Evolutionary conservation across 345 rosid genomes (phyloP), one percentile per base, ranked within the genome.

Genomic region (Cardamine occulta): DNA sequence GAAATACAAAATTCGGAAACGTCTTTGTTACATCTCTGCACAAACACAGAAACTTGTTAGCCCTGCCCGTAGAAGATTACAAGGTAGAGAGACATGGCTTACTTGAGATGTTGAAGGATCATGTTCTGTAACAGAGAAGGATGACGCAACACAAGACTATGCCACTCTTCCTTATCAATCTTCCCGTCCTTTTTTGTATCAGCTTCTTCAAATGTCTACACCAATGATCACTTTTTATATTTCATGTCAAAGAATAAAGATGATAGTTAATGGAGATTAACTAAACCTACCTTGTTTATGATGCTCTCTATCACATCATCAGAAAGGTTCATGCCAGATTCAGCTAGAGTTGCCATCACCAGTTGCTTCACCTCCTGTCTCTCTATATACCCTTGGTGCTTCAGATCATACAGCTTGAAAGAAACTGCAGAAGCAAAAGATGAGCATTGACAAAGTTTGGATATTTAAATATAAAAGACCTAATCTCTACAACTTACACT

Each of bases 311-410:
- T 78, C 40, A 86, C 90, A 78, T 84, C 85, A 79, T 93, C 89
- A 14, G 92, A 80, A 68, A 93, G 83, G 59, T 89, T 88, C 89
- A 91, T 86, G 37, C 95, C 96, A 42, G 96, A 89, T 79, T 88
- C 96, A 39, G 87, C 84, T 75, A 91, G 86, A 29, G 93, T 91
- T 14, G 92, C 88, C 29, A 91, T 85, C 70, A 91, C 90, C 96
- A 91, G 85, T 83, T 91, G 39, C 72, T 49, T 77, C 60, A 77
- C 93, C 89, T 89, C 93, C 13, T 88, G 85, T 61, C 96, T 85
- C 81, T 87, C 96, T 40, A 93, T 93, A 81, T 78, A 93, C 48
- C 97, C 98, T 78, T 91, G 94, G 63, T 83, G 89, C 79, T 89
- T 91, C 66, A 87, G 85, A 82, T 93, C 98, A 44, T 93, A 93